phyloP scores from a whole-genome alignment of 495 filamentous ascomycete species.

The Thozetella sp. region DNA sequence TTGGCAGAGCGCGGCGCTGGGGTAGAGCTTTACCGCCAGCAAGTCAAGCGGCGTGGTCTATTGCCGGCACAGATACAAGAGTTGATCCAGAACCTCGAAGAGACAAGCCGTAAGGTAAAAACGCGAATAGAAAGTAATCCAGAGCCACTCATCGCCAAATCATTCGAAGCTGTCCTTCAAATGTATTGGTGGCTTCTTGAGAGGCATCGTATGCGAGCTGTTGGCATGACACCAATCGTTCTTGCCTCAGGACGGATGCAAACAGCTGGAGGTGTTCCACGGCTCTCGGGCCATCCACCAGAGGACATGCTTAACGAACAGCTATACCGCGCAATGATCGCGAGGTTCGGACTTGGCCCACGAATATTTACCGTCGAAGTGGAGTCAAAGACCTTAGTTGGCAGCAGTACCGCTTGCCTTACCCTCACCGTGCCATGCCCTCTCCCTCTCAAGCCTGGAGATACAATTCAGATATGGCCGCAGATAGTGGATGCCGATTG shows the following conservation, averaged over 20 bases:
- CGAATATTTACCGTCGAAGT: background rate
- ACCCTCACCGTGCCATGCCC: background rate
- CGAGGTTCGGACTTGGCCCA: background rate
- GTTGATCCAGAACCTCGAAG: background rate
- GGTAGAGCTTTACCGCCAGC: background rate
- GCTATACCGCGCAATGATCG: background rate
- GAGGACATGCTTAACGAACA: background rate
- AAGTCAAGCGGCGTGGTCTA: background rate
- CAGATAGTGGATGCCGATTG: background rate
- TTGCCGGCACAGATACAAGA: background rate
- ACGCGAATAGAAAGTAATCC: background rate
- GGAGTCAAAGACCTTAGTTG: background rate
- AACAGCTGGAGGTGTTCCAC: background rate
- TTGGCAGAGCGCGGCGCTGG: background rate
- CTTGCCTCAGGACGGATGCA: background rate
- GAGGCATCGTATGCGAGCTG: background rate
- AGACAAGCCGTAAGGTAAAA: background rate
- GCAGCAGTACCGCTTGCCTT: background rate
- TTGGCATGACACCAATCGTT: background rate
- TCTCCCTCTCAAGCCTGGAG: background rate
- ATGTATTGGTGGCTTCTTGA: background rate
- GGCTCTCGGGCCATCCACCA: background rate
- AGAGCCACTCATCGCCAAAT: background rate
- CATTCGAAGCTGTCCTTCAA: background rate
- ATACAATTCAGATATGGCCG: background rate